Percentiles rank a stretch among this genome's conserved stretches.
phyloP scores from a whole-genome alignment of 2,329 filamentous ascomycete species.

The Epichloe aotearoae region DNA sequence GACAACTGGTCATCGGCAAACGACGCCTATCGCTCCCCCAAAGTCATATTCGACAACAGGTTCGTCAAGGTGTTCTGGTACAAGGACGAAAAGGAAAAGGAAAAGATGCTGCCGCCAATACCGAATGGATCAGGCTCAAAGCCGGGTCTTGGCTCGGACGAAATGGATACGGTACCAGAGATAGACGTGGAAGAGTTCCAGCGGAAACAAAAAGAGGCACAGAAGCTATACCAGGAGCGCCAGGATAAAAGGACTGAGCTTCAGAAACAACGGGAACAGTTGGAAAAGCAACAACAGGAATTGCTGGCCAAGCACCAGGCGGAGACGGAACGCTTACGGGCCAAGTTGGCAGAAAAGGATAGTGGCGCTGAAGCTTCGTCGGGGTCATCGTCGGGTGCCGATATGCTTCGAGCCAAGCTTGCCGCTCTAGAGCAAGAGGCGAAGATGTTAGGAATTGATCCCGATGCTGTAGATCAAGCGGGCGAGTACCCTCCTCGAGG shows the following conservation, averaged over 20 bases:
- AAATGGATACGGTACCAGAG: conserved; percentile 30
- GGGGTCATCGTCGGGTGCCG: conserved; percentile 38
- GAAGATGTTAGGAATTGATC: conserved; percentile 53
- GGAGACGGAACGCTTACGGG: conserved; percentile 51
- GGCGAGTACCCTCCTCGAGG: conserved; percentile 20
- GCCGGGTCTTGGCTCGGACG: conserved; percentile 9
- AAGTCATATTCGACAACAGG: conserved; percentile 71
- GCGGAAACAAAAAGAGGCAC: conserved; percentile 57
- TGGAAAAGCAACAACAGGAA: conserved; percentile 51
- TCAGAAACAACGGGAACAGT: conserved; percentile 45
- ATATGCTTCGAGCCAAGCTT: conserved; percentile 56
- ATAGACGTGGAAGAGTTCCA: conserved; percentile 59
- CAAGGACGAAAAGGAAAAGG: conserved; percentile 38
- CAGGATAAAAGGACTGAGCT: conserved; percentile 48
- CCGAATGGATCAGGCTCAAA: conserved; percentile 13
- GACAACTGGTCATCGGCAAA: conserved; percentile 52
- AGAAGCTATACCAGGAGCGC: conserved; percentile 55
- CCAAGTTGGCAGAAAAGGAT: conserved; percentile 29
- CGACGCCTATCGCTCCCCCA: conserved; percentile 65
- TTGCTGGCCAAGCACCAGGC: conserved; percentile 50
- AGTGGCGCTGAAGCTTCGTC: conserved; percentile 15
- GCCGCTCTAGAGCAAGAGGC: conserved; percentile 64
- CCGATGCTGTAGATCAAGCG: conserved; percentile 34
- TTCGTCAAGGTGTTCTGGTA: conserved; percentile 80
- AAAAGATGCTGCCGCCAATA: conserved; percentile 16